Conservation (phyloP, 306 rosid species). For the Rubus idaeus region DNA sequence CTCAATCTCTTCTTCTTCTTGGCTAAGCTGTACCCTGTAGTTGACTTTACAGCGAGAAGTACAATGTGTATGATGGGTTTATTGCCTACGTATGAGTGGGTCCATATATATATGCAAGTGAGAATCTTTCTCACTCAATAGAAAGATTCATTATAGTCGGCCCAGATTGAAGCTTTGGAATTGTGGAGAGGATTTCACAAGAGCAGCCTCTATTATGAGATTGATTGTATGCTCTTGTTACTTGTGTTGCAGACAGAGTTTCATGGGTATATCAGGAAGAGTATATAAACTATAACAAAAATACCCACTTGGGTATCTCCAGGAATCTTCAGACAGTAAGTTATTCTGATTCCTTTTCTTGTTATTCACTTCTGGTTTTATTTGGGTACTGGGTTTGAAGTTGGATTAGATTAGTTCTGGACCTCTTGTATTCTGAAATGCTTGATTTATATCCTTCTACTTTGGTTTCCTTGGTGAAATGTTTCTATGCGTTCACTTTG, state of each 20-base stretch:
- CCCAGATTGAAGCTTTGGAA: slow-evolving; percentile 7
- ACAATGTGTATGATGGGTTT: slow-evolving; percentile 12
- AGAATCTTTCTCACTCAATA: slow-evolving; percentile 31
- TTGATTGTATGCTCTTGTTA: slow-evolving; percentile 1
- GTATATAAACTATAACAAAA: neutral
- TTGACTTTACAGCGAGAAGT: slow-evolving; percentile 50
- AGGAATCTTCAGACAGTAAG: slow-evolving; percentile 49
- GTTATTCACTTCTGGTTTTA: slow-evolving; percentile 4
- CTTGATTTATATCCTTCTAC: neutral
- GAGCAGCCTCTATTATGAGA: too few relatives aligned
- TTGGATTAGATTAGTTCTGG: neutral
- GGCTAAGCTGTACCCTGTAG: neutral
- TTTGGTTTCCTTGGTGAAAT: neutral
- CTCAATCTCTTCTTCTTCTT: neutral
- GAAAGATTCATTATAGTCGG: neutral
- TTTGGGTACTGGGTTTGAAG: slow-evolving; percentile 20
- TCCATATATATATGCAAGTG: neutral
- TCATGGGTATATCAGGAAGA: slow-evolving; percentile 13
- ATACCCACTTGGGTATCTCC: slow-evolving; percentile 43
- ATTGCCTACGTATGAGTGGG: slow-evolving; percentile 25
- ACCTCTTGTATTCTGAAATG: neutral
- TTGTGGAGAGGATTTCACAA: slow-evolving; percentile 5
- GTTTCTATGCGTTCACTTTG: slow-evolving; percentile 10
- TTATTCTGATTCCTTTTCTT: slow-evolving; percentile 24
- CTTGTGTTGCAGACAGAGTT: slow-evolving; percentile 30